A percentile compares a stretch with the other conserved stretches of the same genome.
Conservation (phyloP, 208 protist species). For the Crithidia bombi region DNA sequence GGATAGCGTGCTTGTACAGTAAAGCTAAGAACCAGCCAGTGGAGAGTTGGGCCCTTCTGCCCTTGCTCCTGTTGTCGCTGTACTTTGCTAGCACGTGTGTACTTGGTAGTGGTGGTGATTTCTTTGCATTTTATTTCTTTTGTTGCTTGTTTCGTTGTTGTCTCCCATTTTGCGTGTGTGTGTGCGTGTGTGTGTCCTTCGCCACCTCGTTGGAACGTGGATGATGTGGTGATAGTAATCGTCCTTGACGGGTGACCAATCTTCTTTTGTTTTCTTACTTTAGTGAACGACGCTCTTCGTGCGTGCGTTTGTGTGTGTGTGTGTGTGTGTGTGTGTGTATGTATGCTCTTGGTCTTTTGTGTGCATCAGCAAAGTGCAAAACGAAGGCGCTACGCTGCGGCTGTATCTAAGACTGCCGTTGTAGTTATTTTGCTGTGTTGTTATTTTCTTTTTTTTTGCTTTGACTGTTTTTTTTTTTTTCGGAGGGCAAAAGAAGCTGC, state of each 20-base stretch:
- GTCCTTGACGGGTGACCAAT: no score
- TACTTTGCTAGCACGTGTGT: not conserved
- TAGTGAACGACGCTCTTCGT: not conserved
- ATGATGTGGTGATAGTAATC: no score
- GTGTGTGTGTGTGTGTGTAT: slow-evolving; percentile 15
- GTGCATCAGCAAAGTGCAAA: no score
- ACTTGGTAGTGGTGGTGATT: not conserved
- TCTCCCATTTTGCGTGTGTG: not conserved
- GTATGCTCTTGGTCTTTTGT: no score
- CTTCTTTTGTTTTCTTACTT: slow-evolving; percentile 17
- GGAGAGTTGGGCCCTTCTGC: not conserved
- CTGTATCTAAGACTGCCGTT: not conserved
- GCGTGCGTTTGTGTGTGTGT: not conserved
- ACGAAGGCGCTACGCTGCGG: not conserved
- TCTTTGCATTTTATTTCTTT: not conserved
- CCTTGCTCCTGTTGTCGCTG: not conserved
- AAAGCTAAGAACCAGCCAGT: not conserved
- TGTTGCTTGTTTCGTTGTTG: not conserved
- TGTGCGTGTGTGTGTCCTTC: no score
- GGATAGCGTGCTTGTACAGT: slow-evolving; percentile 60
- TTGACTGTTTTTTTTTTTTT: slow-evolving; percentile 17
- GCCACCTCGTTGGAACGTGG: no score
- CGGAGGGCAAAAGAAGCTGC: no score
- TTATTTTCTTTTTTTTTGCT: not conserved
- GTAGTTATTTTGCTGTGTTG: slow-evolving; percentile 3